Conservation (phyloP, 331 rosid genomes). For the Dryas integrifolia region DNA sequence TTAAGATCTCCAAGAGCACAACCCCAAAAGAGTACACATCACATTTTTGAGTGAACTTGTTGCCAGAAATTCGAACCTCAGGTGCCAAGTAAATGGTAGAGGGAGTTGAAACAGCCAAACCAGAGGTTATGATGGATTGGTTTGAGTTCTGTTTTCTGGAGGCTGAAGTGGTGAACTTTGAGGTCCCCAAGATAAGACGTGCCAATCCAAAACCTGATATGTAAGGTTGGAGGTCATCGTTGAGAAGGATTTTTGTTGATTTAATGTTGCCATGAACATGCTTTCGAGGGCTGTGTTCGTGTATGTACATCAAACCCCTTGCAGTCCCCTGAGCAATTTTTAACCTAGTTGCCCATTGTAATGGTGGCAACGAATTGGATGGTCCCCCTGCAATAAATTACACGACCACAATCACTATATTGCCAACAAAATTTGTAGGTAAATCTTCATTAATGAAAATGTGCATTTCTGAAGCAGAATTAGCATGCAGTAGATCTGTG, state of each 20-base stretch:
- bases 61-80: conserved; percentile 54
- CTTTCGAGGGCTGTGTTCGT: conserved; percentile 65
- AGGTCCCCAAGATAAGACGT: conserved; percentile 44
- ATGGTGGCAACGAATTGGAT: conserved; percentile 39
- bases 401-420: conserved; percentile 10
- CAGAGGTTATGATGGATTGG: conserved; percentile 37
- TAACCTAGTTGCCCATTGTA: conserved; percentile 65
- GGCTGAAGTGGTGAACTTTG: conserved; percentile 38
- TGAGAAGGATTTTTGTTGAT: conserved; percentile 70
- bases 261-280: conserved; percentile 70
- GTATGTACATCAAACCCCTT: conserved; percentile 67
- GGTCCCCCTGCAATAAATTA: conserved; percentile 50
- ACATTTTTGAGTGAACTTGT: conserved; percentile 71
- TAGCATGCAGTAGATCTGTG: background rate
- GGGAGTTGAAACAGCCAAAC: conserved; percentile 40
- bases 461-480: background rate
- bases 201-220: conserved; percentile 66
- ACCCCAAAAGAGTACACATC: conserved; percentile 80
- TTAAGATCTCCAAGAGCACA: conserved; percentile 65
- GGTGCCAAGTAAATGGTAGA: conserved; percentile 57
- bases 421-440: background rate
- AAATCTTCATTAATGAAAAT: background rate
- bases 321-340: conserved; percentile 79
- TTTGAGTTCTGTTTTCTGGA: conserved; percentile 44
- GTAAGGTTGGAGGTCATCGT: conserved; percentile 62